Percentiles rank a stretch among this genome's conserved stretches.
Evolutionary conservation across 768 basidiomycete species (phyloP).

Genomic region (Cantharellus anzutake): DNA sequence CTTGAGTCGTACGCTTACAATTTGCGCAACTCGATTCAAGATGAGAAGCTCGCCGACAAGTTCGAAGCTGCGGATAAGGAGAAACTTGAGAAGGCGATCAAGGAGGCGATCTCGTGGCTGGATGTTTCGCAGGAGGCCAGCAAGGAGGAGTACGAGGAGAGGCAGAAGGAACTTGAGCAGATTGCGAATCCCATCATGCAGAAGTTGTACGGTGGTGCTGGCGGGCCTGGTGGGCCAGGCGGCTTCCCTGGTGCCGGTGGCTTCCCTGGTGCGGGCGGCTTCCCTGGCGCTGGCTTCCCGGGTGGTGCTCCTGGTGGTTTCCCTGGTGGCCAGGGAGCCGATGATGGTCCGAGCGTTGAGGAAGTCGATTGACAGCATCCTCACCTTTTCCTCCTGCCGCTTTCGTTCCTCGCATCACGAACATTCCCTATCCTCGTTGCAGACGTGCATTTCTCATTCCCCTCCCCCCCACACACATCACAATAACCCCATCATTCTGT

Average conservation of each 20-base stretch:
- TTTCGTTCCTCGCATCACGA: neutral
- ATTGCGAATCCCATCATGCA: slow-evolving; percentile 15
- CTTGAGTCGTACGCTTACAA: slow-evolving; percentile 93
- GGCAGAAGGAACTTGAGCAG: slow-evolving; percentile 82
- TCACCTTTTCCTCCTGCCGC: neutral
- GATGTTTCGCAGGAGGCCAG: slow-evolving; percentile 75
- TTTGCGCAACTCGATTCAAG: slow-evolving; percentile 71
- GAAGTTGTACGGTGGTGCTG: slow-evolving; percentile 18
- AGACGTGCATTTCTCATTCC: neutral
- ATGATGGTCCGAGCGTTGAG: slow-evolving; percentile 21
- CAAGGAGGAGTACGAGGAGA: slow-evolving; percentile 84
- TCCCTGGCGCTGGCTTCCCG: slow-evolving; percentile 13
- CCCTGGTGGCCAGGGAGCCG: slow-evolving; percentile 17
- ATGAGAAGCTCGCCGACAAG: slow-evolving; percentile 52
- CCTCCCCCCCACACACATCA: too few species aligned
- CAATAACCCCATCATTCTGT: too few species aligned
- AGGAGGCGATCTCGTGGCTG: slow-evolving; percentile 73
- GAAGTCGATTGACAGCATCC: slow-evolving; percentile 17
- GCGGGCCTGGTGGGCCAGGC: slow-evolving; percentile 13
- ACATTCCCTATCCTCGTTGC: neutral
- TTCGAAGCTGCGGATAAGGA: slow-evolving; percentile 19
- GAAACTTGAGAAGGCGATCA: slow-evolving; percentile 47
- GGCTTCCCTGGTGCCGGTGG: slow-evolving; percentile 33
- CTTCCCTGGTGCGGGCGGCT: slow-evolving; percentile 22
- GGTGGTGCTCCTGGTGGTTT: slow-evolving; percentile 23